A percentile compares a stretch with the other conserved stretches of the same genome.
Evolutionary conservation across 2,329 filamentous ascomycete genomes (phyloP).

Genomic region (Hypoxylon rubiginosum): DNA sequence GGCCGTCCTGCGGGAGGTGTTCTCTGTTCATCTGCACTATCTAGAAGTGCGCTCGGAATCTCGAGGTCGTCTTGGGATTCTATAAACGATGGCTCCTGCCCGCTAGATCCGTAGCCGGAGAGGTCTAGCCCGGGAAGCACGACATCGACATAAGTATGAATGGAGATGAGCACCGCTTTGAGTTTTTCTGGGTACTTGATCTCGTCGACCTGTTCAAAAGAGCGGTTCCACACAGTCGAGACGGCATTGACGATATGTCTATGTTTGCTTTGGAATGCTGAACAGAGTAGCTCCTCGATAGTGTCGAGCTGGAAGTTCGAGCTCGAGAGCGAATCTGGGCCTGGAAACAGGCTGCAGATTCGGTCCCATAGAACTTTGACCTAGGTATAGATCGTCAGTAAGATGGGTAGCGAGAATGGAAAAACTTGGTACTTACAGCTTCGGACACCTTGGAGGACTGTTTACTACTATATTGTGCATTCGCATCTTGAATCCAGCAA

Average conservation of each 20-base stretch:
- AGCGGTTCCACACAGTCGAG: slow-evolving; percentile 74
- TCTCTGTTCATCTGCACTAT: slow-evolving; percentile 32
- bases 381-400: slow-evolving; percentile 60
- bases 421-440: slow-evolving; percentile 57
- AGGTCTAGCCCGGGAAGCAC: slow-evolving; percentile 60
- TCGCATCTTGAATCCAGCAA: slow-evolving; percentile 73
- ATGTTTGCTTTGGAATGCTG: slow-evolving; percentile 71
- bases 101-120: slow-evolving; percentile 55
- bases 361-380: slow-evolving; percentile 64
- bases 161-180: slow-evolving; percentile 70
- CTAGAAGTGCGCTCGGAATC: slow-evolving; percentile 47
- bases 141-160: slow-evolving; percentile 68
- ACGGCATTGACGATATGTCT: slow-evolving; percentile 65
- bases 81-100: slow-evolving; percentile 58
- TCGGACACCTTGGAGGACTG: slow-evolving; percentile 58
- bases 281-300: slow-evolving; percentile 68
- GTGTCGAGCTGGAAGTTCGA: slow-evolving; percentile 62
- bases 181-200: slow-evolving; percentile 76
- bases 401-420: background rate
- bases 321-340: slow-evolving; percentile 54
- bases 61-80: slow-evolving; percentile 64
- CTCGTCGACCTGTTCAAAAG: slow-evolving; percentile 71
- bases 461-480: slow-evolving; percentile 58
- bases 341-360: slow-evolving; percentile 58
- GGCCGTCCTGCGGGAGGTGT: slow-evolving; percentile 39